Conservation (phyloP, 2,329 filamentous ascomycete genomes). For the Scolecobasidium constrictum region DNA sequence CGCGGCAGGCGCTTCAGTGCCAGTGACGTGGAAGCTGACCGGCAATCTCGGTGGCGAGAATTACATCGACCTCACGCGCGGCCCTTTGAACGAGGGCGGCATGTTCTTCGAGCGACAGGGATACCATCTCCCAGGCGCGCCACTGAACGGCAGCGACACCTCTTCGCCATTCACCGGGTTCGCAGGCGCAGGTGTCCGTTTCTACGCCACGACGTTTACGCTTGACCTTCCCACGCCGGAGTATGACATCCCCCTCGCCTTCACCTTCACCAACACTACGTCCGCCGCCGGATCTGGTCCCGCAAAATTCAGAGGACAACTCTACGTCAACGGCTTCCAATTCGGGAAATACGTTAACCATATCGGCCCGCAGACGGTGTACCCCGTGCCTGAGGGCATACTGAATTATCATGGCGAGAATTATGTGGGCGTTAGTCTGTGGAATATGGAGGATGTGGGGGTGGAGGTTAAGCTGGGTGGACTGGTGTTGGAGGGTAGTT, state of each 20-base stretch:
- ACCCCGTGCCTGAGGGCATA: conserved; percentile 49
- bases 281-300: no score
- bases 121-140: conserved; percentile 48
- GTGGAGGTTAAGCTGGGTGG: no score
- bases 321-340: conserved; percentile 52
- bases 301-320: conserved; percentile 41
- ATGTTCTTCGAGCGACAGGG: conserved; percentile 53
- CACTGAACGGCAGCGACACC: conserved; percentile 34
- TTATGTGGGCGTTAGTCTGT: no score
- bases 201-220: conserved; percentile 43
- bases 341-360: conserved; percentile 49
- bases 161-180: conserved; percentile 28
- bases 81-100: conserved; percentile 58
- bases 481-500: no score
- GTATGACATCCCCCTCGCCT: conserved; percentile 46
- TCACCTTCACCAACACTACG: conserved; percentile 38
- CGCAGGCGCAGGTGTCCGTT: conserved; percentile 39
- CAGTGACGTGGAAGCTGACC: conserved; percentile 63
- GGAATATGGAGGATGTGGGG: no score
- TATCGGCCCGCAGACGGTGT: conserved; percentile 51
- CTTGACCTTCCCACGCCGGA: conserved; percentile 41
- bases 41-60: conserved; percentile 57
- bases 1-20: no score
- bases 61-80: conserved; percentile 50
- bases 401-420: conserved; percentile 49